Evolutionary conservation across 2,329 filamentous ascomycete genomes (phyloP).

Genomic region (Diatrype stigma): DNA sequence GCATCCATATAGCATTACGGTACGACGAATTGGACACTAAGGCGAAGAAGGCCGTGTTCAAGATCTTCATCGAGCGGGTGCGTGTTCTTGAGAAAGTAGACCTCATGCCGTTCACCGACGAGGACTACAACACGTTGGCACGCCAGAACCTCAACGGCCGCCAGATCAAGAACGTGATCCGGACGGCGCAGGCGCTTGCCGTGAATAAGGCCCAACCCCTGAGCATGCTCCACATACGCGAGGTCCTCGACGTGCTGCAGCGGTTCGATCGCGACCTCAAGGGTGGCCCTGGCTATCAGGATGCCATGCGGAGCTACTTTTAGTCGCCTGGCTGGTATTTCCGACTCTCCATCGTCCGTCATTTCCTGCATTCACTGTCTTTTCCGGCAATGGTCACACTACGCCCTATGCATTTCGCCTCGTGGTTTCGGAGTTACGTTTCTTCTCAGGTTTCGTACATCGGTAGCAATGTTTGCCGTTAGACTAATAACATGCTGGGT

Average conservation of each 20-base stretch:
- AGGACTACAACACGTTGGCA: conserved; percentile 63
- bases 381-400: no score
- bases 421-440: no score
- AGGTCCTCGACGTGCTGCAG: conserved; percentile 79
- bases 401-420: no score
- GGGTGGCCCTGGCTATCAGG: conserved; percentile 73
- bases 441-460: no score
- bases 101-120: conserved; percentile 58
- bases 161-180: conserved; percentile 85
- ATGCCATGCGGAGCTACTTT: conserved; percentile 80
- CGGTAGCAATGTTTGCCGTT: no score
- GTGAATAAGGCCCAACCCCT: conserved; percentile 69
- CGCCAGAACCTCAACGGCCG: conserved; percentile 59
- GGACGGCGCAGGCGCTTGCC: conserved; percentile 77
- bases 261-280: conserved; percentile 80
- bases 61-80: conserved; percentile 75
- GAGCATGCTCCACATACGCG: conserved; percentile 73
- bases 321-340: conserved; percentile 23
- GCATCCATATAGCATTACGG: conserved; percentile 79
- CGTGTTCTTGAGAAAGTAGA: conserved; percentile 55
- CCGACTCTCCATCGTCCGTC: no score
- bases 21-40: conserved; percentile 71
- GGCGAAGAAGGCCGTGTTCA: conserved; percentile 77
- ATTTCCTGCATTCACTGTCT: no score
- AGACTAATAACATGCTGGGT: no score